Conservation (phyloP, 2,329 filamentous ascomycete genomes). For the Microsporum canis region DNA sequence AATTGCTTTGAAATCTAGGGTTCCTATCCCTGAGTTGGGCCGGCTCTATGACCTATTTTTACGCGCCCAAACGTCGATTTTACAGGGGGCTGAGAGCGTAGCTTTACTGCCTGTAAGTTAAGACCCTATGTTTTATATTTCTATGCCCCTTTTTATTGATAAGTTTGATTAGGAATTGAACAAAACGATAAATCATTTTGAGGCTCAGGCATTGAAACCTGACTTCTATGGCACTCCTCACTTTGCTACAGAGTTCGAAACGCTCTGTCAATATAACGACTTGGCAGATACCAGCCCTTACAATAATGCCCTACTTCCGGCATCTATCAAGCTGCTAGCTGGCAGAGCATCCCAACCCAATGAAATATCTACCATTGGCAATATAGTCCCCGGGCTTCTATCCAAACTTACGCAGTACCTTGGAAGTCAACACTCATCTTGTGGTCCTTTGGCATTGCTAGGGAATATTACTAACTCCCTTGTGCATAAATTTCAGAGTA, state of each 20-base stretch:
- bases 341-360: constrained; percentile 27
- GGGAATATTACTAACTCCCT: constrained; percentile 42
- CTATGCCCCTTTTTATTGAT: constrained; percentile 11
- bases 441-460: constrained; percentile 36
- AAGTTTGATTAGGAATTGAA: constrained; percentile 22
- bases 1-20: constrained; percentile 26
- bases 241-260: constrained; percentile 38
- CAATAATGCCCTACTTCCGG: constrained; percentile 18
- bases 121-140: not conserved
- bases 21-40: constrained; percentile 28
- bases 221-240: constrained; percentile 28
- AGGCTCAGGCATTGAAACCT: constrained; percentile 21
- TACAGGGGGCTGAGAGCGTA: constrained; percentile 28
- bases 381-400: constrained; percentile 25
- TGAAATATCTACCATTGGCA: constrained; percentile 25
- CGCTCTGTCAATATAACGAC: constrained; percentile 37
- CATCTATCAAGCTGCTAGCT: constrained; percentile 28
- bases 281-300: constrained; percentile 17
- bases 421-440: constrained; percentile 21
- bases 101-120: constrained; percentile 24
- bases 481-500: constrained; percentile 43
- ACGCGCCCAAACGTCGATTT: constrained; percentile 28
- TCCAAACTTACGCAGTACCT: constrained; percentile 29
- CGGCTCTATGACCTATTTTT: constrained; percentile 27
- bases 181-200: constrained; percentile 28